Evolutionary conservation across 1,139 yeast genomes (phyloP).

Genomic region (Saccharomyces hybrid): DNA sequence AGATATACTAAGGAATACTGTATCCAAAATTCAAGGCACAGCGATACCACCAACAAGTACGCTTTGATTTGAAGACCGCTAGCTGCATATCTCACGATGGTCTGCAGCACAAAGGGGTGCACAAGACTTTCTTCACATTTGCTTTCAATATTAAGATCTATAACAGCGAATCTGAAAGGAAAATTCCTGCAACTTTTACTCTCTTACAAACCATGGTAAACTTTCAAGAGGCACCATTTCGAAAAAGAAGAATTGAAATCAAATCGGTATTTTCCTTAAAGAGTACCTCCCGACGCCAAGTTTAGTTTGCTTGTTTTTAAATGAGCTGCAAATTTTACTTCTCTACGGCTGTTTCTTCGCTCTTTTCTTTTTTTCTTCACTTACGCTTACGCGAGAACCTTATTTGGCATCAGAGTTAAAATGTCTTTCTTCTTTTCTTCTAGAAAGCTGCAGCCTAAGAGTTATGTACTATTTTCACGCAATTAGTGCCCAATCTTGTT

Average conservation of each 20-base stretch:
- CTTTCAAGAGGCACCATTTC: not conserved
- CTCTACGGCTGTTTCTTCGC: not conserved
- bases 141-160: not conserved
- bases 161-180: not conserved
- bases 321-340: not conserved
- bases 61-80: not conserved
- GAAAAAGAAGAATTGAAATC: not conserved
- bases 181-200: not conserved
- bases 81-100: not conserved
- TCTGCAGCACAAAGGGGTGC: not conserved
- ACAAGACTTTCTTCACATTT: not conserved
- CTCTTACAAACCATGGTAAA: not conserved
- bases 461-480: not conserved
- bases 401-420: not conserved
- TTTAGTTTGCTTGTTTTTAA: not conserved
- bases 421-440: not conserved
- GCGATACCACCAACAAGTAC: not conserved
- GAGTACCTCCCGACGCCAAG: not conserved
- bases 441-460: not conserved
- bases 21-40: not conserved
- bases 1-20: not conserved
- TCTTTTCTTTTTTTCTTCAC: not conserved
- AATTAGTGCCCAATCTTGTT: not conserved
- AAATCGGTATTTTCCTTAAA: not conserved
- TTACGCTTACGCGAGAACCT: not conserved